Conservation (phyloP, 1,139 yeast genomes). For the Meyerozyma sp. region DNA sequence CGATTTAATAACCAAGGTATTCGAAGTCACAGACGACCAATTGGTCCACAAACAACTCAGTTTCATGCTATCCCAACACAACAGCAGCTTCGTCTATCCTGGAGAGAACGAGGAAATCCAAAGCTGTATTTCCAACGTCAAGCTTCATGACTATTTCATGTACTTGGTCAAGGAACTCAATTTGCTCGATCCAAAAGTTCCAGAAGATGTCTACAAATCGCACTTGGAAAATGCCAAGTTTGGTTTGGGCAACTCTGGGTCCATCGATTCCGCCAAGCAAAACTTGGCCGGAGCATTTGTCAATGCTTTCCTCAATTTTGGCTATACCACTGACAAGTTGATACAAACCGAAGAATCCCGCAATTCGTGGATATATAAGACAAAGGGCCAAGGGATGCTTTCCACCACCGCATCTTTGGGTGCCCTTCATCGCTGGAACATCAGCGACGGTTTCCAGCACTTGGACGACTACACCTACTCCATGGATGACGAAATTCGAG, state of each 20-base stretch:
- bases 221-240: conserved; percentile 71
- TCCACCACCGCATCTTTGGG: conserved; percentile 94
- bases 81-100: conserved; percentile 64
- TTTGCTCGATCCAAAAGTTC: conserved; percentile 82
- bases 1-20: conserved; percentile 69
- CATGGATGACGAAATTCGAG: conserved; percentile 80
- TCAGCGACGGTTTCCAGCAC: conserved; percentile 81
- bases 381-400: conserved; percentile 90
- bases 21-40: conserved; percentile 66
- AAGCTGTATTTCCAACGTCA: conserved; percentile 77
- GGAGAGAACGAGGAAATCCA: conserved; percentile 73
- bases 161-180: conserved; percentile 85
- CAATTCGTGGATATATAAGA: conserved; percentile 83
- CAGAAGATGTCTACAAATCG: conserved; percentile 91
- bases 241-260: conserved; percentile 53
- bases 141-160: conserved; percentile 71
- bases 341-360: conserved; percentile 69
- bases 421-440: conserved; percentile 87
- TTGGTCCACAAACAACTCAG: conserved; percentile 86
- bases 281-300: conserved; percentile 94
- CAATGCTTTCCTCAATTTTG: conserved; percentile 85
- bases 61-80: conserved; percentile 82
- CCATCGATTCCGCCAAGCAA: conserved; percentile 92
- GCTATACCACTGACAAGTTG: conserved; percentile 82
- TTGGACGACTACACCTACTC: conserved; percentile 88